phyloP scores from a whole-genome alignment of 108 stramenopile genomes.

The Nitzschia palea region DNA sequence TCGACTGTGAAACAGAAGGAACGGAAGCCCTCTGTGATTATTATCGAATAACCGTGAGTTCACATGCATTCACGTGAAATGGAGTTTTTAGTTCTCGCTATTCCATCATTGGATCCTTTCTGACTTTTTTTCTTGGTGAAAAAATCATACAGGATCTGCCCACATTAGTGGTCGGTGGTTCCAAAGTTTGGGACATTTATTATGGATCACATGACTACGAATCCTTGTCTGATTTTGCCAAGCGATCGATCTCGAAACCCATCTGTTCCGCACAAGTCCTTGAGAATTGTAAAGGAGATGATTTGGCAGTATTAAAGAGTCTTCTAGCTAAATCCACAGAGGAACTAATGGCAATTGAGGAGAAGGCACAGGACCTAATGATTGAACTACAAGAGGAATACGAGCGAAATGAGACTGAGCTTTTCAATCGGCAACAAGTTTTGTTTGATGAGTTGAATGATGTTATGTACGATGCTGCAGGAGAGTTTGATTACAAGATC shows the following conservation, averaged over 20 bases:
- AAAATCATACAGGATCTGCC: neutral
- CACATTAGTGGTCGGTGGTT: neutral
- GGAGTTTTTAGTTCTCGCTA: too few relatives aligned
- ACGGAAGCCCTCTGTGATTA: slow-evolving; percentile 56
- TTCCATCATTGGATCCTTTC: too few relatives aligned
- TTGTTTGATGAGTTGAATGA: neutral
- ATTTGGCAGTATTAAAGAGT: slow-evolving; percentile 55
- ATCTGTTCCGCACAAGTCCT: slow-evolving; percentile 38
- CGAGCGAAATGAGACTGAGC: neutral
- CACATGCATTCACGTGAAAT: too few relatives aligned
- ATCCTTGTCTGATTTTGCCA: slow-evolving; percentile 5
- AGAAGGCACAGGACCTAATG: neutral
- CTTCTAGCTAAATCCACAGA: slow-evolving; percentile 43
- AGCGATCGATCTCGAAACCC: slow-evolving; percentile 30
- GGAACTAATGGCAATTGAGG: slow-evolving; percentile 34
- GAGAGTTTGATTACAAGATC: neutral
- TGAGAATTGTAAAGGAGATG: slow-evolving; percentile 57
- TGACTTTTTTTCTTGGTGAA: too few relatives aligned
- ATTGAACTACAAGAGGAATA: neutral
- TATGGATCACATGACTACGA: slow-evolving; percentile 1
- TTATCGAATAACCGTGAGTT: neutral
- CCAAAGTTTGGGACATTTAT: neutral
- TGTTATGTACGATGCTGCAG: neutral
- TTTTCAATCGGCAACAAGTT: neutral
- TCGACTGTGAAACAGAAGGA: slow-evolving; percentile 70